Conservation (phyloP, 2,329 filamentous ascomycete species). For the Parastagonospora avenae region DNA sequence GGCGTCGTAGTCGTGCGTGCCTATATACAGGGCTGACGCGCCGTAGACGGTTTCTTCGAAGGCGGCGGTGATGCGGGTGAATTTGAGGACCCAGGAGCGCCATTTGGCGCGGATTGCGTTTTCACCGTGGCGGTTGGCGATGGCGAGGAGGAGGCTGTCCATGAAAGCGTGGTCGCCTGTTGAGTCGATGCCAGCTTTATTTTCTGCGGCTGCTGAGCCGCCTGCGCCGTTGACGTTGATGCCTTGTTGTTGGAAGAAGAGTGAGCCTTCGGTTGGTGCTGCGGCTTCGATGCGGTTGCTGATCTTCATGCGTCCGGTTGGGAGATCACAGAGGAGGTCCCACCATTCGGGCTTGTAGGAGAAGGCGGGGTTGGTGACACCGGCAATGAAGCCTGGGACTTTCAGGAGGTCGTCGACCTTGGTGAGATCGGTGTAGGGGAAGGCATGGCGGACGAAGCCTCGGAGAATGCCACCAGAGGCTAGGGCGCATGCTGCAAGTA, state of each 20-base stretch:
- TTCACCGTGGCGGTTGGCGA: constrained; percentile 82
- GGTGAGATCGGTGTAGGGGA: constrained; percentile 96
- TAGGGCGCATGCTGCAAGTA: constrained; percentile 92
- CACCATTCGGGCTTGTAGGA: constrained; percentile 96
- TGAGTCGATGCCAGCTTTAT: constrained; percentile 61
- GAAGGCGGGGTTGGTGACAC: constrained; percentile 96
- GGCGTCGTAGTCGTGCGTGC: constrained; percentile 66
- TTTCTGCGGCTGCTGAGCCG: constrained; percentile 29
- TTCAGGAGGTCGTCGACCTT: constrained; percentile 97
- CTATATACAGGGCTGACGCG: constrained; percentile 85
- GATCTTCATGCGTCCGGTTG: constrained; percentile 92
- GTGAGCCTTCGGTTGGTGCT: constrained; percentile 79
- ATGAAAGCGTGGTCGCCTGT: constrained; percentile 92
- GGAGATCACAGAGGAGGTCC: constrained; percentile 93
- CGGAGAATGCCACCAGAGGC: constrained; percentile 90
- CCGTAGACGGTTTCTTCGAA: constrained; percentile 97
- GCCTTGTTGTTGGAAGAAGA: constrained; percentile 81
- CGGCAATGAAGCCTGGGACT: constrained; percentile 96
- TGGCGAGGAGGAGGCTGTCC: constrained; percentile 80
- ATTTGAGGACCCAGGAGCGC: constrained; percentile 92
- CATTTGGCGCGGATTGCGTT: constrained; percentile 89
- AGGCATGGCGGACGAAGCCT: constrained; percentile 94
- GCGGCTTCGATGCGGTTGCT: constrained; percentile 84
- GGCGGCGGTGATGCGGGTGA: constrained; percentile 87
- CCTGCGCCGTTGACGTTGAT: constrained; percentile 34